phyloP scores from a whole-genome alignment of 2,329 filamentous ascomycete species.

The Diaporthe humulicola region DNA sequence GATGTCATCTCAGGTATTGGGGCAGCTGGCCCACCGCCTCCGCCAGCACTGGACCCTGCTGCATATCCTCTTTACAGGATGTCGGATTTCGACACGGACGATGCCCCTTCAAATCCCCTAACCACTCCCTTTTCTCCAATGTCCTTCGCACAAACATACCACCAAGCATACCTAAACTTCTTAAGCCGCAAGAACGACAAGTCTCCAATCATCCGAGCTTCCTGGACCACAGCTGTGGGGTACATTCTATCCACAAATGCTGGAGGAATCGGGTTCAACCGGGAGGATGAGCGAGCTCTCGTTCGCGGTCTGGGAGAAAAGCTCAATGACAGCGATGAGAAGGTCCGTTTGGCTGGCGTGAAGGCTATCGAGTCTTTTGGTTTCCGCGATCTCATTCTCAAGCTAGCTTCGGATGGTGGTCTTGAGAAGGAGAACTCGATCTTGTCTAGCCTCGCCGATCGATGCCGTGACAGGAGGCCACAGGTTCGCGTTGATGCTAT shows the following conservation, averaged over 20 bases:
- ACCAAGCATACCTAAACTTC: constrained; percentile 85
- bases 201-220: constrained; percentile 82
- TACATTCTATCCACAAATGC: constrained; percentile 92
- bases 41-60: constrained; percentile 80
- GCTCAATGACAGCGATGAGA: constrained; percentile 90
- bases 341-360: constrained; percentile 90
- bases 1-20: constrained; percentile 96
- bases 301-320: constrained; percentile 83
- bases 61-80: constrained; percentile 85
- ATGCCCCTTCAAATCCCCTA: constrained; percentile 71
- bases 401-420: constrained; percentile 82
- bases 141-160: constrained; percentile 88
- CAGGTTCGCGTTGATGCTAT: constrained; percentile 89
- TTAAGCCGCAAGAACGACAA: constrained; percentile 90
- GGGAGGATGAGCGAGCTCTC: constrained; percentile 83
- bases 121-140: constrained; percentile 88
- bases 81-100: constrained; percentile 66
- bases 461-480: constrained; percentile 87
- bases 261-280: constrained; percentile 87
- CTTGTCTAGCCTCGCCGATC: constrained; percentile 84
- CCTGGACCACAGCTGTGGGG: constrained; percentile 87
- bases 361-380: constrained; percentile 85
- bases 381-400: constrained; percentile 84
- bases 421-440: constrained; percentile 83
- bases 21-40: constrained; percentile 85